Percentiles rank a stretch among this genome's conserved stretches.
phyloP scores from a whole-genome alignment of 257 asterid genomes.

The Solanum lycopersicoides region DNA sequence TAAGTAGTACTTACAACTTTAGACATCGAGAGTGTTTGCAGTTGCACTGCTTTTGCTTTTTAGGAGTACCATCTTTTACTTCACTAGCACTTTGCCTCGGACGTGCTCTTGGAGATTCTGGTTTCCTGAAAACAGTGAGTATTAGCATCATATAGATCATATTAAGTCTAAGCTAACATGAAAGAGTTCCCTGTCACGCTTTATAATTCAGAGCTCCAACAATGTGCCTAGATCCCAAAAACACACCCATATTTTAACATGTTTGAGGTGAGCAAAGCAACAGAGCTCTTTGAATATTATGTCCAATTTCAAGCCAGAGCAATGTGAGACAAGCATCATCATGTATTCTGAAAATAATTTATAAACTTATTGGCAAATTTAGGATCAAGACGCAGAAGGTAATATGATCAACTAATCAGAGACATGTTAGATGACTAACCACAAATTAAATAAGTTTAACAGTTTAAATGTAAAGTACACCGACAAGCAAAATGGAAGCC shows the following conservation, averaged over 20 bases:
- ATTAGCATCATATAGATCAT: not conserved
- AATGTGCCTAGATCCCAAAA: not conserved
- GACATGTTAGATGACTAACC: not conserved
- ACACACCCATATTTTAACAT: not conserved
- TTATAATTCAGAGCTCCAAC: not conserved
- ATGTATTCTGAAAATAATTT: not conserved
- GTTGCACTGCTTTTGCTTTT: slow-evolving; percentile 93
- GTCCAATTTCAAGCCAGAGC: not conserved
- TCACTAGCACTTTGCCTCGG: slow-evolving; percentile 53
- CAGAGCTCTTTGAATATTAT: not conserved
- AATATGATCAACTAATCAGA: not conserved
- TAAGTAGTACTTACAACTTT: slow-evolving; percentile 63
- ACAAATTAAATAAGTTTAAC: not conserved
- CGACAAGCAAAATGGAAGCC: not conserved
- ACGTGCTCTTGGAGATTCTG: slow-evolving; percentile 78
- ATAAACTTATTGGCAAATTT: not conserved
- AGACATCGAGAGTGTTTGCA: slow-evolving; percentile 93
- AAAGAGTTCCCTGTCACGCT: not conserved
- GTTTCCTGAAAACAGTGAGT: slow-evolving; percentile 48
- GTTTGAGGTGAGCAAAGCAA: not conserved
- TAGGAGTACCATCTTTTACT: slow-evolving; percentile 82
- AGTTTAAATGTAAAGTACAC: not conserved
- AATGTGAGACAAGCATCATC: not conserved
- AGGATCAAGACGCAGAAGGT: not conserved
- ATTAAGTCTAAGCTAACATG: not conserved